These are phyloP conservation scores for Botrytis hyacinthi DNA, from an alignment of 2,329 filamentous ascomycete species.

Conservation along the genomic window DNA sequence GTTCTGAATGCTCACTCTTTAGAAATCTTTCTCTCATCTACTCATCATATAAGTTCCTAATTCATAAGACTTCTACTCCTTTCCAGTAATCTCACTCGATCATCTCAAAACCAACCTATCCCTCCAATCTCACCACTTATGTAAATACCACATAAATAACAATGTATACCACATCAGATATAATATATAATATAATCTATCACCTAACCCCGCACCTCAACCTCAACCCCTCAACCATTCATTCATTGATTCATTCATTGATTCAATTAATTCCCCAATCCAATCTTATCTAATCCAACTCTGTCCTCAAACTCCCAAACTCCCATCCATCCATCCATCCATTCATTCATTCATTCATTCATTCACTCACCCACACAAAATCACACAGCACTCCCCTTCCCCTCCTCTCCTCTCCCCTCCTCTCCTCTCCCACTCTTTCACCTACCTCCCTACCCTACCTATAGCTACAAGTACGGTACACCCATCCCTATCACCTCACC, in stretches of 20 bases:
- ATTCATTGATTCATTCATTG: background rate
- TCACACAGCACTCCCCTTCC: background rate
- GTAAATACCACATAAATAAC: background rate
- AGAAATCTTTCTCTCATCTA: background rate
- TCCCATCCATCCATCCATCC: too few relatives aligned
- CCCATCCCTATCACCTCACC: too few relatives aligned
- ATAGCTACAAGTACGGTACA: too few relatives aligned
- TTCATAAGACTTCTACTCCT: background rate
- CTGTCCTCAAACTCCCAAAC: background rate
- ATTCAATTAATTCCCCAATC: background rate
- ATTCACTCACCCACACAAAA: background rate
- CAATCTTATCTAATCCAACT: background rate
- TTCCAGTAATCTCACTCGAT: background rate
- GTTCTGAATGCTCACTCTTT: background rate
- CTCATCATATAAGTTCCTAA: background rate
- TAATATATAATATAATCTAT: background rate
- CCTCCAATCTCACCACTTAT: background rate
- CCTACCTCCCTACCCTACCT: too few relatives aligned
- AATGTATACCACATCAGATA: background rate
- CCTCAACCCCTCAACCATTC: background rate
- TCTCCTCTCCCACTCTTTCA: conserved; percentile 1
- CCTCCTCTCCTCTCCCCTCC: background rate
- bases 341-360: too few relatives aligned
- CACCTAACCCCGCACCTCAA: conserved; percentile 1
- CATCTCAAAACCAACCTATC: background rate